Evolutionary conservation across 169 alveolate genomes (phyloP).

Genomic region (Plasmodium yoelii): DNA sequence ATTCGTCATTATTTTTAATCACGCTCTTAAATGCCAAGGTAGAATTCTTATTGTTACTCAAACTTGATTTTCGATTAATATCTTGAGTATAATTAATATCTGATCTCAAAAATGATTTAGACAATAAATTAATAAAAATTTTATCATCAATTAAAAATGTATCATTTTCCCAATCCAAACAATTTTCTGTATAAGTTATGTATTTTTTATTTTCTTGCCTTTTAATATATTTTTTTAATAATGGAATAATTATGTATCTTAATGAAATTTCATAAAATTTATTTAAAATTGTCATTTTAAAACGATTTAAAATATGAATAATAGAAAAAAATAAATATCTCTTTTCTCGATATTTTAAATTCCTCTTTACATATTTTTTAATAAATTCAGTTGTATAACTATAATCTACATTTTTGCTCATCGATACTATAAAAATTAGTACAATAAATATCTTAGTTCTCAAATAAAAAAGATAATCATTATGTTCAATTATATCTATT

Average conservation of each 20-base stretch:
- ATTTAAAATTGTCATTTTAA: background rate
- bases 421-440: constrained; percentile 29
- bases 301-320: constrained; percentile 10
- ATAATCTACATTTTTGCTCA: constrained; percentile 5
- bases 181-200: background rate
- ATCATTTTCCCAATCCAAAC: background rate
- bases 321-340: constrained; percentile 50
- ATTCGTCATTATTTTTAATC: too few species aligned
- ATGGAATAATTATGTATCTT: constrained; percentile 27
- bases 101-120: constrained; percentile 15
- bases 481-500: constrained; percentile 11
- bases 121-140: constrained; percentile 11
- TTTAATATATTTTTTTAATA: constrained; percentile 22
- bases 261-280: constrained; percentile 29
- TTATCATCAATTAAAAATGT: background rate
- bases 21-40: too few species aligned
- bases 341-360: constrained; percentile 40
- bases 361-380: constrained; percentile 21
- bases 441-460: constrained; percentile 57
- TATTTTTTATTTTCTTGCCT: background rate
- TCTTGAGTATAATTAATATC: constrained; percentile 7
- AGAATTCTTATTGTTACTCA: too few species aligned
- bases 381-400: constrained; percentile 26
- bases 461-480: constrained; percentile 29
- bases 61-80: too few species aligned